These are phyloP conservation scores for Mycena vulgaris DNA, from an alignment of 768 basidiomycete genomes.

Conservation along the genomic window DNA sequence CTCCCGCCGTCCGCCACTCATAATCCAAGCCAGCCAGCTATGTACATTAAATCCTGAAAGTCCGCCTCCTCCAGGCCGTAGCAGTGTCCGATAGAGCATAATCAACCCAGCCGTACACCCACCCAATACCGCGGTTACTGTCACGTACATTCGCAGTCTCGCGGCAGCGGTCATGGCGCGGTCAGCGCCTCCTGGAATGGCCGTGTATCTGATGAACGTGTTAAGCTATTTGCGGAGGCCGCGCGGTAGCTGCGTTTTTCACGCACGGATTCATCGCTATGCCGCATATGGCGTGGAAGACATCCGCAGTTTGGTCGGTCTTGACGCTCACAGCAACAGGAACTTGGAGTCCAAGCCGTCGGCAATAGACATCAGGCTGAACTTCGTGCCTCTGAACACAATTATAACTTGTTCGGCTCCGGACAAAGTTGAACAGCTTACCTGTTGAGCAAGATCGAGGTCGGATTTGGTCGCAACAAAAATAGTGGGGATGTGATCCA, in stretches of 20 bases:
- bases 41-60: conserved; percentile 69
- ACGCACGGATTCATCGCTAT: conserved; percentile 92
- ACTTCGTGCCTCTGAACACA: conserved; percentile 90
- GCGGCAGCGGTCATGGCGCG: conserved; percentile 80
- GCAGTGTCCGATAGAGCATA: conserved; percentile 77
- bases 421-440: conserved; percentile 48
- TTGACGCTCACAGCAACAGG: conserved; percentile 96
- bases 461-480: conserved; percentile 99
- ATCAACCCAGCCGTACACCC: conserved; percentile 82
- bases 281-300: conserved; percentile 88
- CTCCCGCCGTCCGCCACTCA: conserved; percentile 68
- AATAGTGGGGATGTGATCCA: conserved; percentile 94
- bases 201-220: conserved; percentile 62
- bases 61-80: conserved; percentile 71
- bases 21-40: conserved; percentile 75
- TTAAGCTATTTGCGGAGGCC: conserved; percentile 34
- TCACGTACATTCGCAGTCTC: conserved; percentile 80
- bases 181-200: conserved; percentile 89
- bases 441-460: conserved; percentile 96
- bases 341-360: conserved; percentile 89
- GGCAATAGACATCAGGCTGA: conserved; percentile 97
- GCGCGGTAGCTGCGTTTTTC: conserved; percentile 14
- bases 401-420: not conserved
- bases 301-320: conserved; percentile 86
- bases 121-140: conserved; percentile 80